Percentiles rank a stretch among this genome's conserved stretches.
phyloP scores from a whole-genome alignment of 73 alveolate genomes.

The Symbiodinium natans region DNA sequence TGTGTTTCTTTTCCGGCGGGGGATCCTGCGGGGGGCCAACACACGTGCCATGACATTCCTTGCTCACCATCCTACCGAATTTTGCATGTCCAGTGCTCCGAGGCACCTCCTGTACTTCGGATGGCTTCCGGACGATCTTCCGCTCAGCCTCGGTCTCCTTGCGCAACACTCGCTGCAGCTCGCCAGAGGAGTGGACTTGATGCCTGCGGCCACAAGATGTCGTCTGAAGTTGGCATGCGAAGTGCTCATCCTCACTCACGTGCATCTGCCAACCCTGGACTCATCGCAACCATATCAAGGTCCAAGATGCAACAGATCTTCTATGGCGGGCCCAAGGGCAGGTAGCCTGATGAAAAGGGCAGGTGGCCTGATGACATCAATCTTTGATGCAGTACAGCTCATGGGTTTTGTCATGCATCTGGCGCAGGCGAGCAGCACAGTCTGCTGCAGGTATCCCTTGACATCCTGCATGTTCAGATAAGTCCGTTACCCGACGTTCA shows the following conservation, averaged over 20 bases:
- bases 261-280: neutral
- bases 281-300: no score
- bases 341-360: conserved; percentile 32
- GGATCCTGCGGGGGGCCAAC: neutral
- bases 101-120: conserved; percentile 14
- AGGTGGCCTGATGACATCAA: neutral
- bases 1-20: neutral
- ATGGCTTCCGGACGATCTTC: neutral
- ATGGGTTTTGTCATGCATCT: no score
- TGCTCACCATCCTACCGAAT: neutral
- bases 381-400: neutral
- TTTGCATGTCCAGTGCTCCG: neutral
- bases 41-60: no score
- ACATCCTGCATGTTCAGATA: conserved; percentile 60
- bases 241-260: neutral
- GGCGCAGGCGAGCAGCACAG: conserved; percentile 24
- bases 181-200: conserved; percentile 78
- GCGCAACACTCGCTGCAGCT: conserved; percentile 73
- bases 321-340: conserved; percentile 47
- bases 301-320: conserved; percentile 40
- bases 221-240: neutral
- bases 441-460: conserved; percentile 67
- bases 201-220: conserved; percentile 4
- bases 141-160: conserved; percentile 39
- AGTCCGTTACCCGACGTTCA: no score